Evolutionary conservation across 116 monocot genomes (phyloP).

Genomic region (Cymodocea nodosa): DNA sequence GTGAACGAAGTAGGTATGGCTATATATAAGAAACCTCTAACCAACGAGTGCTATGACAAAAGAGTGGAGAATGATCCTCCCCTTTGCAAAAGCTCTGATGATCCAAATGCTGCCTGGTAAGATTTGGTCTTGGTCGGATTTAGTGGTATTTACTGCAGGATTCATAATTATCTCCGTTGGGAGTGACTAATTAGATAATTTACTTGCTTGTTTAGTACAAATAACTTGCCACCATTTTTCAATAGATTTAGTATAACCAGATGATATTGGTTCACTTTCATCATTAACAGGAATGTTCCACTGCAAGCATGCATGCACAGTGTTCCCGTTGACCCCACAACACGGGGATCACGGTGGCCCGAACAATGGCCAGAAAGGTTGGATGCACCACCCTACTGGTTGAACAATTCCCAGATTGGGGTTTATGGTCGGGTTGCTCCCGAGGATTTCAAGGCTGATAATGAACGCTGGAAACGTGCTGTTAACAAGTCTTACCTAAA

Average conservation of each 20-base stretch:
- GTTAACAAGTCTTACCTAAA: conserved; percentile 49
- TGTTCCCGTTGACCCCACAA: conserved; percentile 33
- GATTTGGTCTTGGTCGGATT: not conserved
- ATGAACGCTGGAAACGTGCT: conserved; percentile 64
- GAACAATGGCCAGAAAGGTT: conserved; percentile 64
- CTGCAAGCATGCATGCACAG: conserved; percentile 77
- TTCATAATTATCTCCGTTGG: not conserved
- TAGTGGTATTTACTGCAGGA: not conserved
- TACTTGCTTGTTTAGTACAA: too few relatives aligned
- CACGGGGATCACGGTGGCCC: conserved; percentile 76
- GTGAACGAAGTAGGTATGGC: conserved; percentile 56
- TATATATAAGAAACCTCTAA: conserved; percentile 57
- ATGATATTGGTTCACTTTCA: not conserved
- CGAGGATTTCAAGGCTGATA: conserved; percentile 56
- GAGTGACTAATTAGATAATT: not conserved
- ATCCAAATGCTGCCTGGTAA: conserved; percentile 89
- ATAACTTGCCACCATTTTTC: too few relatives aligned
- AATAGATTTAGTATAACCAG: too few relatives aligned
- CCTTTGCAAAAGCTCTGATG: conserved; percentile 62
- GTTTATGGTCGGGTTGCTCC: conserved; percentile 78
- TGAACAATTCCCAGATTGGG: conserved; percentile 50
- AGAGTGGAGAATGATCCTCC: conserved; percentile 46
- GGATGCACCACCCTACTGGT: conserved; percentile 59
- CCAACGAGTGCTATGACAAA: conserved; percentile 61
- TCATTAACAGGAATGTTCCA: conserved; percentile 45